phyloP scores from a whole-genome alignment of 2,329 filamentous ascomycete species.

The Fusarium torreyae region DNA sequence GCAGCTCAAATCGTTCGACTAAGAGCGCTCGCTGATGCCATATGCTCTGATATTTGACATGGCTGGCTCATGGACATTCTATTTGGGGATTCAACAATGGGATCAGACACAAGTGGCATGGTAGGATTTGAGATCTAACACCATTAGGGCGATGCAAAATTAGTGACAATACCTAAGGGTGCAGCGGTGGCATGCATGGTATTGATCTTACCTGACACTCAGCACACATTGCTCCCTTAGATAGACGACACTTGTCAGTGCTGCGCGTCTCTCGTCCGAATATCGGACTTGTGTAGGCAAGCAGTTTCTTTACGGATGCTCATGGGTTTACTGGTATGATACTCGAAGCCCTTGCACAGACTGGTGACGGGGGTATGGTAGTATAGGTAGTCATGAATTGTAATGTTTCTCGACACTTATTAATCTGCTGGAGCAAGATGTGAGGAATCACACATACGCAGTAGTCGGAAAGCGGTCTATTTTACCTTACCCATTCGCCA shows the following conservation, averaged over 20 bases:
- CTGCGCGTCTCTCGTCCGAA: not conserved
- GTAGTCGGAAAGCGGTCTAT: too few relatives aligned
- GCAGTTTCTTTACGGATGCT: not conserved
- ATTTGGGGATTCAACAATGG: not conserved
- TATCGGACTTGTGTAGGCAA: not conserved
- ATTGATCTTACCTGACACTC: not conserved
- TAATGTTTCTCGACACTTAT: too few relatives aligned
- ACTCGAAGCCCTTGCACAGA: not conserved
- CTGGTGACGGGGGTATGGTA: not conserved
- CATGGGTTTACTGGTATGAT: conserved; percentile 6
- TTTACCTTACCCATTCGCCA: not conserved
- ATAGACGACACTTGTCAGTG: not conserved
- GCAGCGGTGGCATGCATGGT: not conserved
- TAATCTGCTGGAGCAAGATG: too few relatives aligned
- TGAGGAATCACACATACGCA: not conserved
- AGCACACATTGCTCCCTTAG: not conserved
- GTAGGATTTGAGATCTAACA: conserved; percentile 6
- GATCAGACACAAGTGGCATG: conserved; percentile 12
- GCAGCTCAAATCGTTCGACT: conserved; percentile 45
- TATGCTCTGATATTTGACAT: conserved; percentile 46
- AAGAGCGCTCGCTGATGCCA: conserved; percentile 11
- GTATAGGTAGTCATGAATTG: not conserved
- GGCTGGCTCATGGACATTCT: conserved; percentile 17
- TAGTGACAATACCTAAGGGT: not conserved
- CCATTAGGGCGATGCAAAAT: not conserved